Evolutionary conservation across 768 basidiomycete species (phyloP).

Genomic region (Lactarius vividus): DNA sequence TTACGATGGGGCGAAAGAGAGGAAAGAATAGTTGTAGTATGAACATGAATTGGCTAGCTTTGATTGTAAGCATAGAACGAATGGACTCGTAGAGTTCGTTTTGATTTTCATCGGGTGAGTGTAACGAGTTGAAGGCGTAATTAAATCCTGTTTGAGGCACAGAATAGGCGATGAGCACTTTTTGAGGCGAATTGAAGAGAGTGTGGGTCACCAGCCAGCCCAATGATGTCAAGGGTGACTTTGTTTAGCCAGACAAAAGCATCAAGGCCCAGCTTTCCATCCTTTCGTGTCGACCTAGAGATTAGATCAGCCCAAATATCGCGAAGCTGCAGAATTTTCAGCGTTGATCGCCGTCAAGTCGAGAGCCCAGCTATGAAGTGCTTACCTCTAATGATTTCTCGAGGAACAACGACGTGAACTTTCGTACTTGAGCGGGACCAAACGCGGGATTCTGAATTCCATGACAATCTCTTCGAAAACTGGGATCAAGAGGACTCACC

Average conservation of each 20-base stretch:
- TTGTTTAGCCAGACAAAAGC: constrained; percentile 27
- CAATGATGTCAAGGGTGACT: constrained; percentile 31
- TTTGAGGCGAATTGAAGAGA: neutral
- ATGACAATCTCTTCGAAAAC: neutral
- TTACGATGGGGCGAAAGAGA: constrained; percentile 40
- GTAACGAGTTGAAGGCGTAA: constrained; percentile 38
- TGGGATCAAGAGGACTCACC: neutral
- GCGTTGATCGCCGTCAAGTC: no score
- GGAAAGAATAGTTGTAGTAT: constrained; percentile 40
- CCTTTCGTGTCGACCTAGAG: constrained; percentile 15
- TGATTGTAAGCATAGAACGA: constrained; percentile 32
- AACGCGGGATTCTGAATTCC: constrained; percentile 30
- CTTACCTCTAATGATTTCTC: constrained; percentile 29
- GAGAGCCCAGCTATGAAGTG: neutral
- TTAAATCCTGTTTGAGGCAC: constrained; percentile 37
- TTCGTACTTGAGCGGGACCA: constrained; percentile 30
- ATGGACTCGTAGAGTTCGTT: constrained; percentile 39
- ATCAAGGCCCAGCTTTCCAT: constrained; percentile 22
- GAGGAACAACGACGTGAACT: constrained; percentile 28
- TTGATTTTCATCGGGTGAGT: constrained; percentile 24
- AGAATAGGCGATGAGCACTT: neutral
- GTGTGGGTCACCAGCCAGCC: constrained; percentile 26
- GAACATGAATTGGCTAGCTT: constrained; percentile 29
- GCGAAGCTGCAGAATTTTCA: constrained; percentile 28
- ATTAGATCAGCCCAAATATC: constrained; percentile 32